Base-by-base conservation (phyloP, 2,329 filamentous ascomycete species). In the Pseudocercospora pini-densiflorae region DNA sequence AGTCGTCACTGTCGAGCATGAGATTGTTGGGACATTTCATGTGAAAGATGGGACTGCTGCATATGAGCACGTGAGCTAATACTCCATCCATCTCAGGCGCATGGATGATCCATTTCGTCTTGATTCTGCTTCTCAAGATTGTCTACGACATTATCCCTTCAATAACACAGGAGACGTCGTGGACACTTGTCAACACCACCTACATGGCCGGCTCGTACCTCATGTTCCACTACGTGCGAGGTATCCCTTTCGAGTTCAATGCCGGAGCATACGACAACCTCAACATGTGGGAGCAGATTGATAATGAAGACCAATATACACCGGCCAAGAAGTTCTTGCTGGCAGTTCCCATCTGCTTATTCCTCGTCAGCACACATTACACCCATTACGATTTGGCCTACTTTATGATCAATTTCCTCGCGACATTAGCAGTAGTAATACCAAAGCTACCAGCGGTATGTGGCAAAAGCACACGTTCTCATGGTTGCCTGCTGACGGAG, bases 201-300 rank as follows among this genome's bases (percentile, higher is more conserved):
- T 99, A 99, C 86, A 98, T 98, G 94, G 92, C 95, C 77, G 94
- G 93, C 76, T 97, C 94, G 49, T 99, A 98, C 81, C 88, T 99
- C 81, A 99, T 99, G 95, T 99, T 99, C 82, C 95, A 99, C 82
- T 97, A 93, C 86, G 95, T 99, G 73, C 93, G 94, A 78, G 95
- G 95, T 74, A 93, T 98, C 55, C 95, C 95, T 5, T 99, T 99
- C 78, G 95, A 99, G 81, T 99, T 99, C 87, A 99, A 99, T 79
- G 91, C 92, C 64, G 95, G 95, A 66, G 95, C 95, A 74, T 99
- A 98, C 81, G 95, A 99, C 85, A 98, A 99, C 81, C 87, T 99
- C 77, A 99, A 98, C 84, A 98, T 99, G 95, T 99, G 95, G 95
- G 95, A 99, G 84, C 95, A 99, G 83, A 99, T 99, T 79, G 95